phyloP scores from a whole-genome alignment of 2,329 filamentous ascomycete species.

The Calcarisporium arbuscula region DNA sequence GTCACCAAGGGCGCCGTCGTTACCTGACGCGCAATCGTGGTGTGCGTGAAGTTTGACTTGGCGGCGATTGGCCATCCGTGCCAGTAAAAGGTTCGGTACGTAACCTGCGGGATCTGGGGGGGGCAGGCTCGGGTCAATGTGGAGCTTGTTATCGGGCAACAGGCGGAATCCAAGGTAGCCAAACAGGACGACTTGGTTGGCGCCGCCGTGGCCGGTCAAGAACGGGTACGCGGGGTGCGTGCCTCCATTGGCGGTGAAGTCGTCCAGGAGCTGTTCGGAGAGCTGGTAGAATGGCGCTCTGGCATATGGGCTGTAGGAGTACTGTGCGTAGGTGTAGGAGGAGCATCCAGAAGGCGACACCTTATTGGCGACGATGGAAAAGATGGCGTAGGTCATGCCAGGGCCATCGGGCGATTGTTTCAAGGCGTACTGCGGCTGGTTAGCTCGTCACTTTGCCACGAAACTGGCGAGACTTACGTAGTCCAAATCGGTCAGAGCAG shows the following conservation, averaged over 20 bases:
- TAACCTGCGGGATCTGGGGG: conserved; percentile 49
- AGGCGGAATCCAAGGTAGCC: conserved; percentile 62
- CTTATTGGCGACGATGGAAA: conserved; percentile 59
- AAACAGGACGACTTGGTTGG: conserved; percentile 60
- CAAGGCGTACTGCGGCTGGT: conserved; percentile 23
- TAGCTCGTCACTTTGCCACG: conserved; percentile 45
- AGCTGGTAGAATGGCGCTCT: conserved; percentile 65
- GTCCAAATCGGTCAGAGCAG: conserved; percentile 15
- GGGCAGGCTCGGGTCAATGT: conserved; percentile 54
- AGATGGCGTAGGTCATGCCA: conserved; percentile 68
- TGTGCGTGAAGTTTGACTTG: conserved; percentile 18
- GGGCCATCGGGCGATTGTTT: conserved; percentile 50
- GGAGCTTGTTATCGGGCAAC: conserved; percentile 49
- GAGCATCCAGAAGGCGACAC: conserved; percentile 63
- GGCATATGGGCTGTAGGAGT: conserved; percentile 56
- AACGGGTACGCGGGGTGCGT: conserved; percentile 58
- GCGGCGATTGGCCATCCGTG: conserved; percentile 18
- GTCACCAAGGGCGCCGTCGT: conserved; percentile 35
- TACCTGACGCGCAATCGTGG: conserved; percentile 19
- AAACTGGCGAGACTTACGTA: conserved; percentile 41
- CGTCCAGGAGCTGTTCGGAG: conserved; percentile 61
- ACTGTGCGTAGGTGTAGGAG: conserved; percentile 60
- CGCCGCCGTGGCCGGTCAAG: conserved; percentile 63
- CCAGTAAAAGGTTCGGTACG: conserved; percentile 21
- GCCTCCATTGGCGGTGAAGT: conserved; percentile 49